Base-by-base conservation (phyloP, 306 rosid species). In the Lagenaria siceraria region DNA sequence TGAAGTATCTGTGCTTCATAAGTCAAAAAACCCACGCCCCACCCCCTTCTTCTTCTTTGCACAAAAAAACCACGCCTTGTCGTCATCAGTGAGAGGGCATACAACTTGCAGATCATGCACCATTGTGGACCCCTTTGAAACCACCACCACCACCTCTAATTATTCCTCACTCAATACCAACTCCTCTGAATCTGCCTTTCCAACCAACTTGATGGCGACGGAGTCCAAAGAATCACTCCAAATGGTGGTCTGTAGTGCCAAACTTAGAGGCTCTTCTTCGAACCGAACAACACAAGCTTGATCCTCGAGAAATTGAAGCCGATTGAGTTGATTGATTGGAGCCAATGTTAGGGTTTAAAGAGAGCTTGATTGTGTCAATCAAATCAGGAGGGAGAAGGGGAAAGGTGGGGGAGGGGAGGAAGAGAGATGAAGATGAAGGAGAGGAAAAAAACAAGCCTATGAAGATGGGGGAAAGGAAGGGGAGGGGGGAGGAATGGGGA, bases 191-290 rank as follows among this genome's bases (percentile, higher is more conserved):
- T 48, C 2, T 1, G 8, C 1, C 54, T 86, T 88, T 0, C 82
- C 87, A 7, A 87, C 93, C 83, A 77, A 76, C 80, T 86, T 42
- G 87, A 82, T 1, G 87, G 75, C 0, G 85, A 91, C 55, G 18
- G 53, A 49, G 7, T 14, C 18, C 11, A 6, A 49, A 49, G 53
- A 14, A 49, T 81, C 90, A 0, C 49, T 89, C 63, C 95, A 93
- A 77, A 80, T 42, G 49, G 53, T 0, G 82, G 82, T 62, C 12
- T 63, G 64, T 7, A 43, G 53, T 6, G 80, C 80, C 8, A 62
- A 51, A 33, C 87, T 96, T 0, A 89, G 87, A 84, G 98, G 85
- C 83, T 93, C 15, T 93, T 93, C 76, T 89, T 93, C 59, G 92
- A 91, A 58, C 86, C 96, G 0, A 90, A 82, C 0, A 88, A 81